Conservation (phyloP, 306 rosid genomes). For the Malus asiatica region DNA sequence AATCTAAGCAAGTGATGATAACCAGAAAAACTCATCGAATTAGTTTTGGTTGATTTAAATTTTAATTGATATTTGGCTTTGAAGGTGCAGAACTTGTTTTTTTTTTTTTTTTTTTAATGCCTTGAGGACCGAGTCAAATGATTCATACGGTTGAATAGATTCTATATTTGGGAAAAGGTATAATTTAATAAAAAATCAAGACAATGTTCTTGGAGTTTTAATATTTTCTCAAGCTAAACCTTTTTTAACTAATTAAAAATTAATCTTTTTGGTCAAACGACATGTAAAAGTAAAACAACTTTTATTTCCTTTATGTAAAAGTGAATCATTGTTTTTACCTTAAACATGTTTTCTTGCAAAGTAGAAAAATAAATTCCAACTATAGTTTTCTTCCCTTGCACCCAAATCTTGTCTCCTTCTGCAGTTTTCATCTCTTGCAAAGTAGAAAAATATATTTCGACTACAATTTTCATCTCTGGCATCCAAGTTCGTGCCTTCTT, state of each 20-base stretch:
- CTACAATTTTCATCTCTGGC: not conserved
- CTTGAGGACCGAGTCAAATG: not conserved
- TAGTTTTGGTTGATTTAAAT: not conserved
- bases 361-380: not conserved
- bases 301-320: not conserved
- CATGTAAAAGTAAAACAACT: not conserved
- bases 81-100: not conserved
- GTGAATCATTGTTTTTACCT: not conserved
- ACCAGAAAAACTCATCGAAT: not conserved
- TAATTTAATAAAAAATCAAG: not conserved
- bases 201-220: not conserved
- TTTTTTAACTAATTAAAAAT: not conserved
- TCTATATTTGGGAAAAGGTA: not conserved
- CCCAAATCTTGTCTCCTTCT: not conserved
- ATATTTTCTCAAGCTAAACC: not conserved
- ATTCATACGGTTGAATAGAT: not conserved
- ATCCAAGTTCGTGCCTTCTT: too few relatives aligned
- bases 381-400: not conserved
- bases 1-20: not conserved
- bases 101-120: not conserved
- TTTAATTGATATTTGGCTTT: not conserved
- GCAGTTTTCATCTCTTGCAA: too few relatives aligned
- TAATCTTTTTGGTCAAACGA: conserved; percentile 11
- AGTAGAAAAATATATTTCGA: too few relatives aligned
- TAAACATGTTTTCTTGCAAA: too few relatives aligned